These are phyloP conservation scores for Hymenoscyphus linearis DNA, from an alignment of 2,329 filamentous ascomycete genomes.

Conservation along the genomic window DNA sequence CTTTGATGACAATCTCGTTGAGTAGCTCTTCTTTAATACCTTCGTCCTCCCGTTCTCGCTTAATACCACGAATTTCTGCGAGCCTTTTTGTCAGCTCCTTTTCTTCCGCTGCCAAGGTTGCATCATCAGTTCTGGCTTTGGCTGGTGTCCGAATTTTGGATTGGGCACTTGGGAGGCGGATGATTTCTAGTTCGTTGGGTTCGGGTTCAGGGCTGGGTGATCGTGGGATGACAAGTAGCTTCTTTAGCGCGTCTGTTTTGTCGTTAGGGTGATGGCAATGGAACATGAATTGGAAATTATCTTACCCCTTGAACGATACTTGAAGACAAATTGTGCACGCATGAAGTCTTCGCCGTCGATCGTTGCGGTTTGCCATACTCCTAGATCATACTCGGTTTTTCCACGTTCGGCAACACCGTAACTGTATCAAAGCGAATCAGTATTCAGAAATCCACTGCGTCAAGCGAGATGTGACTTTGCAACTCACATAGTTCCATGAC, in stretches of 20 bases:
- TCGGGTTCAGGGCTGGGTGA: neutral
- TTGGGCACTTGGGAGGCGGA: no score
- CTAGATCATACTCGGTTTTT: neutral
- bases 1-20: neutral
- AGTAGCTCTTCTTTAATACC: neutral
- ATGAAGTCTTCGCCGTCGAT: constrained; percentile 21
- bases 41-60: neutral
- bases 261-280: neutral
- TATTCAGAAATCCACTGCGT: neutral
- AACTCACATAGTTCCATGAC: constrained; percentile 18
- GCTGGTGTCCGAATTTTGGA: no score
- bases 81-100: neutral
- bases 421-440: neutral
- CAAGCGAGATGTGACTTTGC: neutral
- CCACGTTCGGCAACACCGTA: neutral
- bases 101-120: neutral
- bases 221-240: neutral
- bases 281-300: no score
- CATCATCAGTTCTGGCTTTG: neutral
- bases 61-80: neutral
- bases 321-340: constrained; percentile 20
- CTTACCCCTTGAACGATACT: constrained; percentile 25
- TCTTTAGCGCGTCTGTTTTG: neutral
- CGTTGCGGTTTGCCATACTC: constrained; percentile 1
- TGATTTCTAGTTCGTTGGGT: neutral